Evolutionary conservation across 2,329 filamentous ascomycete genomes (phyloP).

Genomic region (Sporothrix euskadiensis): DNA sequence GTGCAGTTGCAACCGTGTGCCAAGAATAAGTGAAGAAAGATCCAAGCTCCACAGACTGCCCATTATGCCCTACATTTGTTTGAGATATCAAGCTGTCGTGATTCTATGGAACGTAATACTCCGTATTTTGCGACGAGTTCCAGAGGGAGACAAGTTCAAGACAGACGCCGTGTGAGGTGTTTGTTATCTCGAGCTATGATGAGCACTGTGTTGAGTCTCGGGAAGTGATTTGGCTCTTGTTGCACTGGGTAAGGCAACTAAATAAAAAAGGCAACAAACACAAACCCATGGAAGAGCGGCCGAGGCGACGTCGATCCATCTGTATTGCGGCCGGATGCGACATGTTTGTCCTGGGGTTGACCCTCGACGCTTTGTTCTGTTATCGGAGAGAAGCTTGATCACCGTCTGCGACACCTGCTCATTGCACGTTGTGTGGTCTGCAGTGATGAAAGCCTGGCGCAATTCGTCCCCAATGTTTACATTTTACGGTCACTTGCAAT

Average conservation of each 20-base stretch:
- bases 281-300: not conserved
- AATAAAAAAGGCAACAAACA: not conserved
- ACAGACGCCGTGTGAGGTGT: not conserved
- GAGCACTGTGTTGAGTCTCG: too few species aligned
- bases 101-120: not conserved
- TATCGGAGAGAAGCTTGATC: not conserved
- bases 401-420: too few species aligned
- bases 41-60: not conserved
- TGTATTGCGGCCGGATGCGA: not conserved
- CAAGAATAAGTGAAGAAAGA: not conserved
- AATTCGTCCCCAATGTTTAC: not conserved
- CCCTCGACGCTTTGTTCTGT: not conserved
- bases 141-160: not conserved
- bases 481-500: not conserved
- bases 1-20: not conserved
- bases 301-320: slow-evolving; percentile 1
- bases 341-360: not conserved
- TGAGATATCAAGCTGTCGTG: not conserved
- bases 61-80: not conserved
- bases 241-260: not conserved
- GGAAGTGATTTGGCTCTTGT: not conserved
- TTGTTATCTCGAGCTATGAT: not conserved
- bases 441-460: not conserved
- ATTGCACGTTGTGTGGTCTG: not conserved
- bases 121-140: not conserved